Conservation (phyloP, 2,329 filamentous ascomycete species). For the Byssoonygena ceratinophila region DNA sequence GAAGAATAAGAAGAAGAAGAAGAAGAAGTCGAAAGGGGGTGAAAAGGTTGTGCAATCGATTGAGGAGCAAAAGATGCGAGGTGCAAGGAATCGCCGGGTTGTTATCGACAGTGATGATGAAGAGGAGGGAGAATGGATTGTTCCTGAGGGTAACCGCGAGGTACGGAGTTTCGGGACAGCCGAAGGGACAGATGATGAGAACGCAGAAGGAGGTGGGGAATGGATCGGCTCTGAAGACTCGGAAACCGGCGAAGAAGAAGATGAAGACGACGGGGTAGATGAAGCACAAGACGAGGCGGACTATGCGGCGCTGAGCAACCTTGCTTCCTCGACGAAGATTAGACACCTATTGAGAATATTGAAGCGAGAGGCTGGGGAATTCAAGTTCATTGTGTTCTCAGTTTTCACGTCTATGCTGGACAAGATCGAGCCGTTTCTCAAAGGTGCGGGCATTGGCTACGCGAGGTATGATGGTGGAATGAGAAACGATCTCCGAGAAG, state of each 20-base stretch:
- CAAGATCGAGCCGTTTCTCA: constrained; percentile 84
- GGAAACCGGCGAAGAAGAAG: constrained; percentile 34
- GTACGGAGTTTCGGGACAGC: constrained; percentile 58
- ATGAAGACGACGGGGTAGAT: constrained; percentile 32
- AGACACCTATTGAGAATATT: constrained; percentile 73
- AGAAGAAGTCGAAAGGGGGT: constrained; percentile 24
- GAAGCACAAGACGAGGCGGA: constrained; percentile 34
- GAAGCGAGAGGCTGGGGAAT: constrained; percentile 61
- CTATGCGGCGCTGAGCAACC: constrained; percentile 27
- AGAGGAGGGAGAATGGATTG: constrained; percentile 68
- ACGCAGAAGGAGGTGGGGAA: constrained; percentile 77
- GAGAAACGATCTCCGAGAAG: constrained; percentile 86
- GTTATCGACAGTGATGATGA: constrained; percentile 48
- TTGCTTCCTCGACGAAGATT: constrained; percentile 70
- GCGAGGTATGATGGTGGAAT: constrained; percentile 92
- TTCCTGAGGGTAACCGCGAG: constrained; percentile 55
- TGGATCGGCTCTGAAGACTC: constrained; percentile 65
- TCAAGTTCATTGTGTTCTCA: constrained; percentile 98
- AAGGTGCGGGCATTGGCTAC: constrained; percentile 61
- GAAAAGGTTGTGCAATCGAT: constrained; percentile 26
- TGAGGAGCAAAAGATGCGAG: neutral
- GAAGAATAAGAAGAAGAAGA: constrained; percentile 41
- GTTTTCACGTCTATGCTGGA: constrained; percentile 98
- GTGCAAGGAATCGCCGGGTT: constrained; percentile 24
- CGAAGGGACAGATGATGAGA: constrained; percentile 76